Percentiles rank a stretch among this genome's conserved stretches.
phyloP scores from a whole-genome alignment of 2,329 filamentous ascomycete species.

The Cladosporium sp. region DNA sequence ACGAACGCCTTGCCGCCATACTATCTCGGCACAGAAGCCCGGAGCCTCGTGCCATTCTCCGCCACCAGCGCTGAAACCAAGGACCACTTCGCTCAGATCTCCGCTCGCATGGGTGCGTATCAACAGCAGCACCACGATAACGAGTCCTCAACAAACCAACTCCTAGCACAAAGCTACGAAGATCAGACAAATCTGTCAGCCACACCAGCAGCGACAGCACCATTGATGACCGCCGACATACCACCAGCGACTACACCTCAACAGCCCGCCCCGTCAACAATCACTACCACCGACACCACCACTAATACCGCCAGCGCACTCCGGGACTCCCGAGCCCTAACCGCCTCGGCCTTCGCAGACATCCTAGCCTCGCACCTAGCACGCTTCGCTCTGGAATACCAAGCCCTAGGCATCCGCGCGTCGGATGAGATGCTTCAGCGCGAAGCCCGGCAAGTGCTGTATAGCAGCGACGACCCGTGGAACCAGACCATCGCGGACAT shows the following conservation, averaged over 20 bases:
- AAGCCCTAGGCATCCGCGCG: conserved; percentile 29
- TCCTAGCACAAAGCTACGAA: too few species aligned
- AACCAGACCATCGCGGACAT: conserved; percentile 34
- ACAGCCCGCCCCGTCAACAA: too few species aligned
- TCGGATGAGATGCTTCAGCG: conserved; percentile 44
- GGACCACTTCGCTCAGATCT: conserved; percentile 4
- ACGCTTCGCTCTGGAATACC: conserved; percentile 33
- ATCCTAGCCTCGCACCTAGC: conserved; percentile 40
- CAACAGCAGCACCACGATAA: too few species aligned
- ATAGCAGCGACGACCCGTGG: conserved; percentile 44
- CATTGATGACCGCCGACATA: too few species aligned
- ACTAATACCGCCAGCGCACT: background rate
- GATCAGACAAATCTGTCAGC: too few species aligned
- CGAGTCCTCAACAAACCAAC: too few species aligned
- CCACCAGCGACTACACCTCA: too few species aligned
- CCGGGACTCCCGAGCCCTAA: background rate
- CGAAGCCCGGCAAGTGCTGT: conserved; percentile 41
- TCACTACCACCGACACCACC: too few species aligned
- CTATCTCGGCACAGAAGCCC: conserved; percentile 1
- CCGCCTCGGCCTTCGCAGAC: conserved; percentile 39
- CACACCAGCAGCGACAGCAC: too few species aligned
- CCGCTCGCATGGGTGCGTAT: background rate
- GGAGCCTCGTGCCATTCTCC: conserved; percentile 6
- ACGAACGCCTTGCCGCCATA: conserved; percentile 11
- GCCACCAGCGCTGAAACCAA: conserved; percentile 7